Evolutionary conservation across 2,329 filamentous ascomycete species (phyloP).

Genomic region (Botrytis hyacinthi): DNA sequence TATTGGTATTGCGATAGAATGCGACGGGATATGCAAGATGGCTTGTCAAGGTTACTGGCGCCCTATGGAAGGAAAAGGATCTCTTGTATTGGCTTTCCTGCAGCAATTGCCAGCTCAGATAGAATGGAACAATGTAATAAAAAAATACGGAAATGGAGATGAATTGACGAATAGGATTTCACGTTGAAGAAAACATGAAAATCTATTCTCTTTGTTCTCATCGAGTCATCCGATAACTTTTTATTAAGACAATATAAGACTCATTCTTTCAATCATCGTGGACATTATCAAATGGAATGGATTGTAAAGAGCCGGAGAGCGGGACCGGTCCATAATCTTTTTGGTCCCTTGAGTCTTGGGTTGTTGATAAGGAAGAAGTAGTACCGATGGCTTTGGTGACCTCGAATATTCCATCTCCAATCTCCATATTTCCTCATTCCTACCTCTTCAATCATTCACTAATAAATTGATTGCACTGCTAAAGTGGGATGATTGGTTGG

Average conservation of each 20-base stretch:
- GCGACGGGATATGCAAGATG: slow-evolving; percentile 20
- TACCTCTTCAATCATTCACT: not conserved
- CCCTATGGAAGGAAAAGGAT: not conserved
- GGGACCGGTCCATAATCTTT: not conserved
- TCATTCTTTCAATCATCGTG: slow-evolving; percentile 9
- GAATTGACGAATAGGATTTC: slow-evolving; percentile 6
- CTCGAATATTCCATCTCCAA: not conserved
- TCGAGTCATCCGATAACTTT: slow-evolving; percentile 3
- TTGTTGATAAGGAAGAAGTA: slow-evolving; percentile 2
- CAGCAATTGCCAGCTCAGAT: slow-evolving; percentile 21
- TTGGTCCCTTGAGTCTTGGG: not conserved
- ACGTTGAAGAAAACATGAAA: not conserved
- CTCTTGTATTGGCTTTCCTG: slow-evolving; percentile 1
- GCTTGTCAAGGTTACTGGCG: slow-evolving; percentile 21
- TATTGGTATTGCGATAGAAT: slow-evolving; percentile 9
- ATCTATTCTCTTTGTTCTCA: slow-evolving; percentile 11
- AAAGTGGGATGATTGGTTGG: slow-evolving; percentile 2
- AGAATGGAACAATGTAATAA: not conserved
- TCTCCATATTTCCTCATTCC: not conserved
- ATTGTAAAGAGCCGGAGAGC: slow-evolving; percentile 5
- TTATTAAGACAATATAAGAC: not conserved
- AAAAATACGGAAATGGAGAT: not conserved
- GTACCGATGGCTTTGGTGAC: not conserved
- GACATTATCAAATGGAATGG: slow-evolving; percentile 4
- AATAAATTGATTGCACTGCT: not conserved